Percentiles rank a stretch among this genome's conserved stretches.
phyloP scores from a whole-genome alignment of 2,329 filamentous ascomycete genomes.

The Arthroderma sp. region DNA sequence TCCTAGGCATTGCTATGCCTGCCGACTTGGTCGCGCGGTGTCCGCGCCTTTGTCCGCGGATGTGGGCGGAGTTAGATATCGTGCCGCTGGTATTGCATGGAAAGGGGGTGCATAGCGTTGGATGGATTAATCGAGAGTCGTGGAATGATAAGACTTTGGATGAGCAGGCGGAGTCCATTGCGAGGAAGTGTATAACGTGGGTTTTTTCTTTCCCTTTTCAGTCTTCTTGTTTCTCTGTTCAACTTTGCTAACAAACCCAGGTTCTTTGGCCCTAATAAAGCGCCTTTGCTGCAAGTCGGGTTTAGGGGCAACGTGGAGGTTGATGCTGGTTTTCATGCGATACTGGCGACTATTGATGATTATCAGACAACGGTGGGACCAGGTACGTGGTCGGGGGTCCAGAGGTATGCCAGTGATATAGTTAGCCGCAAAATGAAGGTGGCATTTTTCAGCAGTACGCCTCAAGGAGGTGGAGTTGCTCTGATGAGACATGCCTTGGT shows the following conservation, averaged over 20 bases:
- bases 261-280: slow-evolving; percentile 58
- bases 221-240: slow-evolving; percentile 2
- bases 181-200: slow-evolving; percentile 62
- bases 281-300: slow-evolving; percentile 53
- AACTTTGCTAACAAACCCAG: slow-evolving; percentile 29
- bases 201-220: slow-evolving; percentile 15
- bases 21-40: slow-evolving; percentile 45
- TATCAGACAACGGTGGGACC: slow-evolving; percentile 49
- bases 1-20: slow-evolving; percentile 60
- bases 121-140: slow-evolving; percentile 21
- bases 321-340: slow-evolving; percentile 51
- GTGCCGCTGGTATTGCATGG: slow-evolving; percentile 52
- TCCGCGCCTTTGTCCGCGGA: slow-evolving; percentile 52
- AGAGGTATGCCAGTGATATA: slow-evolving; percentile 50
- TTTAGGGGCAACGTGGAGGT: slow-evolving; percentile 57
- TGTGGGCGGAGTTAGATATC: slow-evolving; percentile 67
- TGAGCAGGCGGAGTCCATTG: slow-evolving; percentile 71
- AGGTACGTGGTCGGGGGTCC: slow-evolving; percentile 52
- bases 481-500: slow-evolving; percentile 70
- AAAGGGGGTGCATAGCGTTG: slow-evolving; percentile 13
- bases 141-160: slow-evolving; percentile 52
- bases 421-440: slow-evolving; percentile 52
- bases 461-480: slow-evolving; percentile 70
- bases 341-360: slow-evolving; percentile 43
- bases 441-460: slow-evolving; percentile 68